These are phyloP conservation scores for Alternaria hordeiaustralica DNA, from an alignment of 2,329 filamentous ascomycete genomes.

Conservation along the genomic window DNA sequence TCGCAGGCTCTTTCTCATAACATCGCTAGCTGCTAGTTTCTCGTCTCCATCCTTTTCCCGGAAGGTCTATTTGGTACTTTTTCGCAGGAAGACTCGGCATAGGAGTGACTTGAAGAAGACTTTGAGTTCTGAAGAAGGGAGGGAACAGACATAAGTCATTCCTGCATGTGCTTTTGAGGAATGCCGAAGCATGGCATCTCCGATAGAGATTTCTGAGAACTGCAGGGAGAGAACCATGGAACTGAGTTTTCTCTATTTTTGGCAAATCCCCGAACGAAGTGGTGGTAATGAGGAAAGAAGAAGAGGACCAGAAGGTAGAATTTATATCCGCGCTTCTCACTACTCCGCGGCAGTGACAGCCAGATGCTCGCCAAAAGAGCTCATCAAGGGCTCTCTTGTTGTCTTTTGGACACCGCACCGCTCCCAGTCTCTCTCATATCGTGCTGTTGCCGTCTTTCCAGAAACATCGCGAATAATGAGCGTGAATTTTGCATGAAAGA, in stretches of 20 bases:
- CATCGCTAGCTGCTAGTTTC: accelerated
- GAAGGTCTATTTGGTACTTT: accelerated
- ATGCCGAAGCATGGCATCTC: too few species aligned
- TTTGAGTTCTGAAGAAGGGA: not conserved
- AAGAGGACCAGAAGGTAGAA: not conserved
- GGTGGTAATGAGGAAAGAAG: not conserved
- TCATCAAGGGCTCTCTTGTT: too few species aligned
- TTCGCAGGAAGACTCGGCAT: not conserved
- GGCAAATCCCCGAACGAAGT: not conserved
- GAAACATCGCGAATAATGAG: not conserved
- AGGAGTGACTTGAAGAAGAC: accelerated
- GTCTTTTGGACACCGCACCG: too few species aligned
- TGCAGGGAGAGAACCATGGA: too few species aligned
- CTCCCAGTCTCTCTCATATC: not conserved
- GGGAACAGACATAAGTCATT: too few species aligned
- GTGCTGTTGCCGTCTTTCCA: accelerated
- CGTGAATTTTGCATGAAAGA: not conserved
- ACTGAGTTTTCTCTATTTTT: not conserved
- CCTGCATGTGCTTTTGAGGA: too few species aligned
- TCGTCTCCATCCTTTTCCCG: not conserved
- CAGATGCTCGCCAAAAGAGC: too few species aligned
- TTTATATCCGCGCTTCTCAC: accelerated
- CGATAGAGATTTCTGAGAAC: too few species aligned
- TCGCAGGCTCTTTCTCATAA: not conserved
- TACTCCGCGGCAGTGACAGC: not conserved